These are phyloP conservation scores for Geoglossum cookeanum DNA, from an alignment of 2,329 filamentous ascomycete species.

Conservation along the genomic window DNA sequence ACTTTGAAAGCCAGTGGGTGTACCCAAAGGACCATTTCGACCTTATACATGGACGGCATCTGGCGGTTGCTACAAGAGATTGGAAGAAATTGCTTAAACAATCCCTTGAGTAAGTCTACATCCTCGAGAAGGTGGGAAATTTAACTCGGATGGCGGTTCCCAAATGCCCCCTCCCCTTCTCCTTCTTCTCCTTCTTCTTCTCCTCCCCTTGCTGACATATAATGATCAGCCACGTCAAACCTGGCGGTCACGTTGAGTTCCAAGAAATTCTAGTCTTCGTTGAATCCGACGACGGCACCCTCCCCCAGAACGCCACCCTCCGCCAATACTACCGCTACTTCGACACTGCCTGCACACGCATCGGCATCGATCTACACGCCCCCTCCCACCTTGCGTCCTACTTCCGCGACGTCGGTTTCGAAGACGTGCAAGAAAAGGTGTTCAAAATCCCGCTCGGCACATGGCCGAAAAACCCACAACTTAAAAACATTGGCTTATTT, in stretches of 20 bases:
- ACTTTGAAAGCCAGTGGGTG: conserved; percentile 9
- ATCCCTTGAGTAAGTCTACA: not conserved
- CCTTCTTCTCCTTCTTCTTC: too few relatives aligned
- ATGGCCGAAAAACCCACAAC: conserved; percentile 17
- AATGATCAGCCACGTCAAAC: conserved; percentile 1
- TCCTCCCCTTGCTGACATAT: not conserved
- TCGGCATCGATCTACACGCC: not conserved
- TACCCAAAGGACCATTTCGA: conserved; percentile 11
- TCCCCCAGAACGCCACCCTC: not conserved
- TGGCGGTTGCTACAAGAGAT: conserved; percentile 11
- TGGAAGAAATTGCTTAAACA: conserved; percentile 8
- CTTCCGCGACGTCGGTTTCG: conserved; percentile 14
- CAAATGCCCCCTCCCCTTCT: not conserved
- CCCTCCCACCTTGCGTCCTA: not conserved
- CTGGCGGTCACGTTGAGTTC: conserved; percentile 4
- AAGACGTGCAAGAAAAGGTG: conserved; percentile 17
- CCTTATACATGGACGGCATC: conserved; percentile 13
- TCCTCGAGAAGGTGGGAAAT: too few relatives aligned
- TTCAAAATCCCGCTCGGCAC: conserved; percentile 17
- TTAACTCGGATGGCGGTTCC: too few relatives aligned
- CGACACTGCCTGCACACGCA: not conserved
- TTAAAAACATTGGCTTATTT: conserved; percentile 20
- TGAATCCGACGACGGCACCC: not conserved
- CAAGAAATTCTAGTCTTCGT: conserved; percentile 3
- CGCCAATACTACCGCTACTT: not conserved